Conservation (phyloP, 2,329 filamentous ascomycete genomes). For the Ustulina deusta region DNA sequence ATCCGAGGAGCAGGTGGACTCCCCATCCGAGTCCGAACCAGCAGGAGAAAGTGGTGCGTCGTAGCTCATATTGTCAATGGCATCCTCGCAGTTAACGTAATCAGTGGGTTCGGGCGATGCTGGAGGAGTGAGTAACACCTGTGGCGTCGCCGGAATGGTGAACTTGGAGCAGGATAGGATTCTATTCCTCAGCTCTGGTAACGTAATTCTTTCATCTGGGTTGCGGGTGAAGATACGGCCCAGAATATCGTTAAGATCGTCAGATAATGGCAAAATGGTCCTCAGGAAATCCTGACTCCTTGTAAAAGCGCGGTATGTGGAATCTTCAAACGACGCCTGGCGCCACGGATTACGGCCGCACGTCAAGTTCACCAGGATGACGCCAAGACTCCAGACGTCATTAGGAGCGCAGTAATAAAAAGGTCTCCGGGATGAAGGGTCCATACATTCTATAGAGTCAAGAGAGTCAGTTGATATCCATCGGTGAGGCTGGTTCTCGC, state of each 20-base stretch:
- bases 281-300: slow-evolving; percentile 88
- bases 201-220: slow-evolving; percentile 83
- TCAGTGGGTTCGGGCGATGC: slow-evolving; percentile 58
- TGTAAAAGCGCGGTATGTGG: slow-evolving; percentile 91
- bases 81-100: slow-evolving; percentile 64
- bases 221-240: slow-evolving; percentile 88
- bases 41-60: slow-evolving; percentile 62
- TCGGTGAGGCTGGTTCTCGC: slow-evolving; percentile 33
- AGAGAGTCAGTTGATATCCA: slow-evolving; percentile 44
- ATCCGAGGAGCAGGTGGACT: slow-evolving; percentile 62
- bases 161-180: slow-evolving; percentile 83
- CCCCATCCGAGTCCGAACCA: slow-evolving; percentile 58
- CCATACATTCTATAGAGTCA: slow-evolving; percentile 79
- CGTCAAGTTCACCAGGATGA: slow-evolving; percentile 96
- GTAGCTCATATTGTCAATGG: slow-evolving; percentile 59
- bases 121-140: slow-evolving; percentile 56
- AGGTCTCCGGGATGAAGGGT: slow-evolving; percentile 78
- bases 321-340: slow-evolving; percentile 91
- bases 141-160: slow-evolving; percentile 62
- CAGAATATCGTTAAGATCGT: slow-evolving; percentile 89
- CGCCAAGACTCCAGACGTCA: slow-evolving; percentile 97
- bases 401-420: slow-evolving; percentile 94
- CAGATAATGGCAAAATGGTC: slow-evolving; percentile 90
- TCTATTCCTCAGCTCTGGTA: slow-evolving; percentile 80
- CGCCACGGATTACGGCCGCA: slow-evolving; percentile 99